A percentile compares a stretch with the other conserved stretches of the same genome.
Conservation (phyloP, 164 flowering plant genomes). For the Nelumbo lutea region DNA sequence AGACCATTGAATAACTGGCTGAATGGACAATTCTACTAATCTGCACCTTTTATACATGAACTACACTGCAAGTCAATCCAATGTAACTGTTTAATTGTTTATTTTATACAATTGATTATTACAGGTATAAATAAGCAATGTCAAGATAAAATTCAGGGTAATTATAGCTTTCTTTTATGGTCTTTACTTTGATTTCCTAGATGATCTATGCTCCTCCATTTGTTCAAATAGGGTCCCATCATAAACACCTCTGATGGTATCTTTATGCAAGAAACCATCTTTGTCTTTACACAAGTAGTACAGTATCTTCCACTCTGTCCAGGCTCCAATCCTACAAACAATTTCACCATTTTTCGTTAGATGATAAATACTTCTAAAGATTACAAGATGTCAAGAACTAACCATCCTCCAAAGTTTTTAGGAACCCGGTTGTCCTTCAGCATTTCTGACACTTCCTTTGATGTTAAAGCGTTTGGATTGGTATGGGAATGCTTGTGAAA, state of each 20-base stretch:
- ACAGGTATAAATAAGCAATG: background rate
- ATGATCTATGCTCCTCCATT: constrained; percentile 40
- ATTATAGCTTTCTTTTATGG: background rate
- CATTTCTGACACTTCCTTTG: constrained; percentile 50
- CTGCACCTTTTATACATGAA: no score
- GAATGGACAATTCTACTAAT: no score
- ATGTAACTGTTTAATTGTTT: background rate
- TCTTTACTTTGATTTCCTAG: constrained; percentile 21
- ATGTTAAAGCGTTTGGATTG: constrained; percentile 48
- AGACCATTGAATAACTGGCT: no score
- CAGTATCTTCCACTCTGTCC: constrained; percentile 59
- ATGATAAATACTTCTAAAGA: background rate
- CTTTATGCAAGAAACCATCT: constrained; percentile 57
- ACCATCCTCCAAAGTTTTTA: constrained; percentile 70
- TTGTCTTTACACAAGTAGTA: constrained; percentile 60
- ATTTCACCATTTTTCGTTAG: background rate
- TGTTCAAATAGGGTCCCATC: constrained; percentile 68
- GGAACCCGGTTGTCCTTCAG: constrained; percentile 69
- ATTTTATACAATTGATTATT: no score
- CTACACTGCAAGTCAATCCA: background rate
- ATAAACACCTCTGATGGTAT: constrained; percentile 53
- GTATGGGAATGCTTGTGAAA: constrained; percentile 57
- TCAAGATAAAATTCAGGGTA: no score
- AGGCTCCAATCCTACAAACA: constrained; percentile 46
- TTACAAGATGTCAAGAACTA: constrained; percentile 8